Evolutionary conservation across 345 rosid species (phyloP).

Genomic region (Pugionium cornutum): DNA sequence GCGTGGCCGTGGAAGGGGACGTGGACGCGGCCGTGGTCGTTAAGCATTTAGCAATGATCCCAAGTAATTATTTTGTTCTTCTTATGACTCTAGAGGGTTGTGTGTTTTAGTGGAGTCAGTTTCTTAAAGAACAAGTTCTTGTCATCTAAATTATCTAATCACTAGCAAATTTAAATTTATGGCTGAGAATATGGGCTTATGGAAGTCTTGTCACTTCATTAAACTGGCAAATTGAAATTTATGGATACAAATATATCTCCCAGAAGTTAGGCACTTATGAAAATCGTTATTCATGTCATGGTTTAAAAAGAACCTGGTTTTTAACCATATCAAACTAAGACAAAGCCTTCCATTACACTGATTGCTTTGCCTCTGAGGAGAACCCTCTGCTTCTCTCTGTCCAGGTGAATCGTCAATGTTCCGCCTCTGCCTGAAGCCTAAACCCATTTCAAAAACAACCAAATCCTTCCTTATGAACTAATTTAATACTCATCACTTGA

Average conservation of each 20-base stretch:
- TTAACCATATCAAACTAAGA: slow-evolving; percentile 44
- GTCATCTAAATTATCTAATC: no score
- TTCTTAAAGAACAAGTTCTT: no score
- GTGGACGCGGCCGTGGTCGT: slow-evolving; percentile 89
- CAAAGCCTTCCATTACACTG: slow-evolving; percentile 61
- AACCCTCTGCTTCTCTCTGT: slow-evolving; percentile 56
- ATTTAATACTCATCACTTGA: background rate
- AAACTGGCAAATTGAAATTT: no score
- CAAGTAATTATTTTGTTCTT: no score
- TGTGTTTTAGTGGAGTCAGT: no score
- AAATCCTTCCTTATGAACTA: slow-evolving; percentile 9
- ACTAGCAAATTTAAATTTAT: no score
- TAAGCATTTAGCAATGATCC: slow-evolving; percentile 32
- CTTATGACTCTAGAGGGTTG: no score
- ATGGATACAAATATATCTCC: no score
- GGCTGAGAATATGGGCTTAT: no score
- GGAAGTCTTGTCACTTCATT: no score
- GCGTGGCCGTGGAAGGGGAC: slow-evolving; percentile 88
- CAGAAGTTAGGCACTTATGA: background rate
- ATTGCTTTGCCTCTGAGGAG: slow-evolving; percentile 63
- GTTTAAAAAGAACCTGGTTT: background rate
- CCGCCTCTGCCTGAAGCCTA: slow-evolving; percentile 75
- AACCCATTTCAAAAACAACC: background rate
- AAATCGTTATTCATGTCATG: background rate
- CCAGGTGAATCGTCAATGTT: slow-evolving; percentile 49